Conservation (phyloP, 2,329 filamentous ascomycete genomes). For the Pyrenophora graminea region DNA sequence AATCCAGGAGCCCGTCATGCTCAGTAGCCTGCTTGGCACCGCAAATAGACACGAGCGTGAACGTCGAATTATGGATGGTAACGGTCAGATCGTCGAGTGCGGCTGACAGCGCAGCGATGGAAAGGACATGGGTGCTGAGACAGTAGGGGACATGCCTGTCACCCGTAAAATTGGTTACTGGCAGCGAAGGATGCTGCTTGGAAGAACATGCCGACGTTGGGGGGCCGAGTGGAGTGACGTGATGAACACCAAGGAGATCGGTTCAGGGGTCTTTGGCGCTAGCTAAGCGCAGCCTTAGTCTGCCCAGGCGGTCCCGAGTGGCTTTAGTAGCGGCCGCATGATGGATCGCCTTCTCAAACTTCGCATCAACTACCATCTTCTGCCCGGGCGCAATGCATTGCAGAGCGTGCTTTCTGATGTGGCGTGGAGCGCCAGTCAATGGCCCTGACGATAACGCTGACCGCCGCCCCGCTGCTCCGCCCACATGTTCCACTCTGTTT, state of each 20-base stretch:
- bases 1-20: neutral
- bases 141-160: slow-evolving; percentile 5
- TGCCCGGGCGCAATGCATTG: slow-evolving; percentile 2
- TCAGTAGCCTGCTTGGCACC: neutral
- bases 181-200: slow-evolving; percentile 5
- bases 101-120: slow-evolving; percentile 12
- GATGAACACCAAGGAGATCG: slow-evolving; percentile 16
- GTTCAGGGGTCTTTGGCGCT: slow-evolving; percentile 15
- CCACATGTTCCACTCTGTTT: slow-evolving; percentile 15
- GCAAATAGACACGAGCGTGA: slow-evolving; percentile 3
- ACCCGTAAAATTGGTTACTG: slow-evolving; percentile 4
- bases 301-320: slow-evolving; percentile 12
- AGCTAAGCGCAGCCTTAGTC: slow-evolving; percentile 10
- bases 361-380: slow-evolving; percentile 5
- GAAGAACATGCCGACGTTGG: slow-evolving; percentile 18
- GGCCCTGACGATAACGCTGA: slow-evolving; percentile 18
- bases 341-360: slow-evolving; percentile 7
- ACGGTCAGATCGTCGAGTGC: slow-evolving; percentile 6
- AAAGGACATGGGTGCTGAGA: neutral
- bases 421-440: slow-evolving; percentile 20
- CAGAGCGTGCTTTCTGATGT: slow-evolving; percentile 3
- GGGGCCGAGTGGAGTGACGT: slow-evolving; percentile 19
- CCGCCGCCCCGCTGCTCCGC: slow-evolving; percentile 11
- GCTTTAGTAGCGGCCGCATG: slow-evolving; percentile 22
- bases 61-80: slow-evolving; percentile 1